Conservation (phyloP, 2,329 filamentous ascomycete genomes). For the Huntiella omanensis region DNA sequence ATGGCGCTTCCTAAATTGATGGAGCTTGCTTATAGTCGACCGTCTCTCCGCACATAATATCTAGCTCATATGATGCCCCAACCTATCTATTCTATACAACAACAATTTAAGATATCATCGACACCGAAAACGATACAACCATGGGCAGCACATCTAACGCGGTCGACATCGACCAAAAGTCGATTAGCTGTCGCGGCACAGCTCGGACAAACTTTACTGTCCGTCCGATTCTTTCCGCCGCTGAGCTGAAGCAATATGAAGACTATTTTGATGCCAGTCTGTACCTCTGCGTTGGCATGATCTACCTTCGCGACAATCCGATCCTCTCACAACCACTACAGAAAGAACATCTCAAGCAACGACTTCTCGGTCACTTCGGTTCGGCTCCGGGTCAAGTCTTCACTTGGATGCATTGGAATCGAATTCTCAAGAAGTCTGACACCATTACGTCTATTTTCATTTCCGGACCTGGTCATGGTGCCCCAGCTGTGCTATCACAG, state of each 20-base stretch:
- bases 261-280: slow-evolving; percentile 58
- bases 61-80: too few relatives aligned
- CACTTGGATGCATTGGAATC: slow-evolving; percentile 68
- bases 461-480: slow-evolving; percentile 60
- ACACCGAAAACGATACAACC: too few relatives aligned
- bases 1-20: too few relatives aligned
- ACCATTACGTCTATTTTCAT: slow-evolving; percentile 49
- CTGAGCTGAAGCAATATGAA: slow-evolving; percentile 50
- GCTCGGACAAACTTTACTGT: too few relatives aligned
- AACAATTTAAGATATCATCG: too few relatives aligned
- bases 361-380: slow-evolving; percentile 61
- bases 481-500: slow-evolving; percentile 57
- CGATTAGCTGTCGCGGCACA: too few relatives aligned
- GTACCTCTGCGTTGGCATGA: slow-evolving; percentile 63
- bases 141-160: too few relatives aligned
- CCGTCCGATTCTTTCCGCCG: slow-evolving; percentile 17
- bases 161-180: too few relatives aligned
- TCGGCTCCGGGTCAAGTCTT: slow-evolving; percentile 67
- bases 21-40: too few relatives aligned
- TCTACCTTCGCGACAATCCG: slow-evolving; percentile 57
- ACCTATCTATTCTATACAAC: too few relatives aligned
- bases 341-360: slow-evolving; percentile 51
- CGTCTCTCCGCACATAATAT: too few relatives aligned
- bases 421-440: slow-evolving; percentile 63
- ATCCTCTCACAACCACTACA: slow-evolving; percentile 51